A percentile compares a stretch with the other conserved stretches of the same genome.
Evolutionary conservation across 305 asterid genomes (phyloP).

Genomic region (Fraxinus greggii): DNA sequence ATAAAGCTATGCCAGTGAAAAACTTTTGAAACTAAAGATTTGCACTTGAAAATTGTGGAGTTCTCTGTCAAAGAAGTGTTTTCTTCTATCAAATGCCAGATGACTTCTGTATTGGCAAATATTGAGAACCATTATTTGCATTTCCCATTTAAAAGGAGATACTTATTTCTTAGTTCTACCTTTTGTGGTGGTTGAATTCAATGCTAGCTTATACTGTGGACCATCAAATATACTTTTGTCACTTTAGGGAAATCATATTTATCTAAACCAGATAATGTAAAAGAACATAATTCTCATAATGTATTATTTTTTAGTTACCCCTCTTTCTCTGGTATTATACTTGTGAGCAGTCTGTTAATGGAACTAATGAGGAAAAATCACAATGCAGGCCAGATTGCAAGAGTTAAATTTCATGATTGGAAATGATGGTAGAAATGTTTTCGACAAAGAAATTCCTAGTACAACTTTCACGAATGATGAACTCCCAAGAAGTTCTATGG

Average conservation of each 20-base stretch:
- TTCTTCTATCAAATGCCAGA: not conserved
- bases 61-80: not conserved
- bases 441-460: constrained; percentile 47
- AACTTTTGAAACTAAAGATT: not conserved
- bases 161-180: constrained; percentile 4
- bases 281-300: not conserved
- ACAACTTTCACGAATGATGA: constrained; percentile 44
- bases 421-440: constrained; percentile 51
- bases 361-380: constrained; percentile 27
- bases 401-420: constrained; percentile 63
- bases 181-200: constrained; percentile 18
- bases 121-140: not conserved
- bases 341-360: constrained; percentile 19
- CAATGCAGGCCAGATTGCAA: constrained; percentile 70
- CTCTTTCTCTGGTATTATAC: constrained; percentile 16
- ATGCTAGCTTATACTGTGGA: not conserved
- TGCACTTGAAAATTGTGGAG: not conserved
- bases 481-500: constrained; percentile 62
- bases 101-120: not conserved
- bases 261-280: not conserved
- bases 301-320: constrained; percentile 1
- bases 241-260: not conserved
- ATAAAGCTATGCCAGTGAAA: not conserved
- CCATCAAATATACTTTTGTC: not conserved
- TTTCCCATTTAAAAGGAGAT: not conserved